Conservation (phyloP, 495 filamentous ascomycete species). For the Aspergillus ellipticus region DNA sequence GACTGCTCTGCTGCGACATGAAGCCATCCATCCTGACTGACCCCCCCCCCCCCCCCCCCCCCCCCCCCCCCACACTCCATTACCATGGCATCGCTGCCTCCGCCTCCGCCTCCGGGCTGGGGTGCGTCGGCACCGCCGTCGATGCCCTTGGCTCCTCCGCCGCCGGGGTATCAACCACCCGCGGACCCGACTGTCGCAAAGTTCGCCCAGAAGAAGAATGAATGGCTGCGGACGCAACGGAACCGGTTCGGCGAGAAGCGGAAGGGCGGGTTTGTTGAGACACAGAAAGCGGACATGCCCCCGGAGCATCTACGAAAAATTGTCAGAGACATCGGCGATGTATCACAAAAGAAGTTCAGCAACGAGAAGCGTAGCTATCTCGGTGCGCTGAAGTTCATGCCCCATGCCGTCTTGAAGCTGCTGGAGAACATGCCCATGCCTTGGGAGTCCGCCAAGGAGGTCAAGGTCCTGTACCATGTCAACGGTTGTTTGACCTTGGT, state of each 20-base stretch:
- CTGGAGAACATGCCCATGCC: constrained; percentile 99
- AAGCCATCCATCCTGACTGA: too few relatives aligned
- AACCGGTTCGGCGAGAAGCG: constrained; percentile 96
- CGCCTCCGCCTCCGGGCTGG: constrained; percentile 76
- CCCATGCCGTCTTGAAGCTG: constrained; percentile 97
- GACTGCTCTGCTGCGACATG: too few relatives aligned
- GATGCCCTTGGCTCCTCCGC: constrained; percentile 74
- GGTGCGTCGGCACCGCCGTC: constrained; percentile 68
- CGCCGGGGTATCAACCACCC: constrained; percentile 82
- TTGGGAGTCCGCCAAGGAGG: constrained; percentile 93
- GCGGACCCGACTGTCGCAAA: constrained; percentile 86
- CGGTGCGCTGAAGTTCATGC: constrained; percentile 98
- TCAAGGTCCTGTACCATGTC: constrained; percentile 97
- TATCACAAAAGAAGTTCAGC: constrained; percentile 98
- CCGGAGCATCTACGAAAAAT: constrained; percentile 98
- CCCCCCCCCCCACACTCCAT: constrained; percentile 22
- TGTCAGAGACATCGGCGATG: constrained; percentile 97
- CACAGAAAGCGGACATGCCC: constrained; percentile 98
- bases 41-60: constrained; percentile 21
- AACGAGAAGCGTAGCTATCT: constrained; percentile 98
- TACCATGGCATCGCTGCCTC: constrained; percentile 71
- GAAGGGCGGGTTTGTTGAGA: constrained; percentile 93
- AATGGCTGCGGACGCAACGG: constrained; percentile 92
- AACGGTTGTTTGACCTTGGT: constrained; percentile 97
- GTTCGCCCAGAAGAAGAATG: constrained; percentile 97